Percentiles rank a stretch among this genome's conserved stretches.
Evolutionary conservation across 805 yeast species (phyloP).

Genomic region (Saturnispora kantuleensis): DNA sequence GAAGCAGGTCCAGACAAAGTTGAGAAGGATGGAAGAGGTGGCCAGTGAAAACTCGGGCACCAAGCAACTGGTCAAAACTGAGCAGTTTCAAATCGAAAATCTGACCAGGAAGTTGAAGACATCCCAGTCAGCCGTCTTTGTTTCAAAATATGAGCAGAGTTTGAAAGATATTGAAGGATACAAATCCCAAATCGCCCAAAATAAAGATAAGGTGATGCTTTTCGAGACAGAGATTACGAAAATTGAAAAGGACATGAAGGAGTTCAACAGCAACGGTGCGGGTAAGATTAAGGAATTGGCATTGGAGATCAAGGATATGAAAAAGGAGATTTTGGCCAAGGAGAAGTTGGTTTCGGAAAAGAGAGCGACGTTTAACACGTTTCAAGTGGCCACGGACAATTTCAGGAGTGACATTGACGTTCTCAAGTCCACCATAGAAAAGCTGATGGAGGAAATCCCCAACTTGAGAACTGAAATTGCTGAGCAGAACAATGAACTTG

Average conservation of each 20-base stretch:
- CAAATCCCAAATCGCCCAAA: slow-evolving; percentile 33
- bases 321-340: slow-evolving; percentile 25
- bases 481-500: slow-evolving; percentile 21
- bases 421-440: slow-evolving; percentile 33
- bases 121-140: slow-evolving; percentile 47
- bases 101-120: slow-evolving; percentile 45
- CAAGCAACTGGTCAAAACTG: slow-evolving; percentile 49
- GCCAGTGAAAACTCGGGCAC: slow-evolving; percentile 42
- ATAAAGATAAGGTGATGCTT: slow-evolving; percentile 30
- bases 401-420: slow-evolving; percentile 43
- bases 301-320: slow-evolving; percentile 37
- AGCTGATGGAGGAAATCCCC: slow-evolving; percentile 26
- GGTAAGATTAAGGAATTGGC: slow-evolving; percentile 62
- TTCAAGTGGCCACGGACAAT: slow-evolving; percentile 67
- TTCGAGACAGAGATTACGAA: slow-evolving; percentile 36
- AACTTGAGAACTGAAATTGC: slow-evolving; percentile 26
- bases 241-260: slow-evolving; percentile 70
- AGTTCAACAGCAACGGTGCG: slow-evolving; percentile 71
- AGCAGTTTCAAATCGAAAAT: slow-evolving; percentile 48
- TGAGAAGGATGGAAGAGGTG: slow-evolving; percentile 33
- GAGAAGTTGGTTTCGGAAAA: slow-evolving; percentile 35
- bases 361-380: slow-evolving; percentile 48
- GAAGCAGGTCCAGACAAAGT: slow-evolving; percentile 27
- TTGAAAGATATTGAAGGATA: slow-evolving; percentile 29
- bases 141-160: slow-evolving; percentile 28